Evolutionary conservation across 805 yeast species (phyloP), one percentile per base, ranked within the genome.

Genomic region (Starmera amethionina): DNA sequence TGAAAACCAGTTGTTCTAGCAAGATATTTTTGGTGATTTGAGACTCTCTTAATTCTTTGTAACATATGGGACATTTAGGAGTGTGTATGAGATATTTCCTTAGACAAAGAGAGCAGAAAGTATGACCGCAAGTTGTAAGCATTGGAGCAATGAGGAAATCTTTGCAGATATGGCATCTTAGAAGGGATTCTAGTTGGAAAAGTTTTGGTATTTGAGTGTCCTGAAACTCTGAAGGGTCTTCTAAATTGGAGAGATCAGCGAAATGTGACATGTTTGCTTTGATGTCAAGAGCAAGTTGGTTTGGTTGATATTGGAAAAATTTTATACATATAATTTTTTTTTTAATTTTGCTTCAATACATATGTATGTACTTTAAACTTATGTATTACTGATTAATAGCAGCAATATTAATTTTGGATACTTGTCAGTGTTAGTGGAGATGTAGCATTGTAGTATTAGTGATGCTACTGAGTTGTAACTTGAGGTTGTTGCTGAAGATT

Each of bases 91-190:
- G 60, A 46, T 81, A 76, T 45, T 82, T 74, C 42, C 96, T 67
- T 27, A 89, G 83, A 57, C 97, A 89, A 12, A 79, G 68, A 0
- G 95, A 85, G 59, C 97, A 89, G 57, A 87, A 89, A 1, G 89
- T 79, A 58, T 89, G 97, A 31, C 84, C 81, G 64, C 97, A 89
- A 2, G 81, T 72, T 1, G 96, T 84, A 34, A 82, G 62, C 31
- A 86, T 85, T 1, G 97, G 96, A 1, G 89, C 83, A 29, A 63
- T 70, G 40, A 84, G 66, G 46, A 82, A 75, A 44, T 87, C 96
- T 51, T 88, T 85, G 59, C 97, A 89, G 9, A 89, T 82, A 50
- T 82, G 88, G 55, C 97, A 89, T 52, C 95, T 56, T 38, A 87
- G 64, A 22, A 80, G 64, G 2, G 86, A 68, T 46, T 89, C 96